Conservation (phyloP, 192 early-diverging fungal genomes). For the Coemansia biformis region DNA sequence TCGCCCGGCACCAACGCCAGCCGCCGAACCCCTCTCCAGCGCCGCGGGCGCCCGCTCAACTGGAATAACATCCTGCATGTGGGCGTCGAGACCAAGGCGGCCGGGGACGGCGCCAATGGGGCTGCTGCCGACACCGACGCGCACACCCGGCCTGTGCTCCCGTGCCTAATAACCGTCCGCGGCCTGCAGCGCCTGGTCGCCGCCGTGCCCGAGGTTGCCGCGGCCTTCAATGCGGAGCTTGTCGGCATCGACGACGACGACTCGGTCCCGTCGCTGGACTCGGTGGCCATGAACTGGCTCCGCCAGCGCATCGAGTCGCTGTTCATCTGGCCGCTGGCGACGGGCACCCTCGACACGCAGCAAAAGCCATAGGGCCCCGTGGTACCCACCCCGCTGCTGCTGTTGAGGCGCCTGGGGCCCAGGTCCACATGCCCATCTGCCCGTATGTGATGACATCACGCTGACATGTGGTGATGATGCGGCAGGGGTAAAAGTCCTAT, state of each 20-base stretch:
- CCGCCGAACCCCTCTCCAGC: slow-evolving; percentile 13
- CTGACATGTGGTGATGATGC: no score
- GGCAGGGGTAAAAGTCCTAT: no score
- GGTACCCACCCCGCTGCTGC: no score
- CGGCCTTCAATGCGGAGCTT: slow-evolving; percentile 45
- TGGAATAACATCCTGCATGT: slow-evolving; percentile 40
- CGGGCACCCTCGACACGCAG: slow-evolving; percentile 37
- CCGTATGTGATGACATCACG: no score
- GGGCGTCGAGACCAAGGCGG: slow-evolving; percentile 22
- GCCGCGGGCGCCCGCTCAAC: slow-evolving; percentile 47
- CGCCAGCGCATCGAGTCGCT: slow-evolving; percentile 44
- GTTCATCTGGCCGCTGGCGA: slow-evolving; percentile 48
- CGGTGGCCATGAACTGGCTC: slow-evolving; percentile 30
- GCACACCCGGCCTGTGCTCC: slow-evolving; percentile 39
- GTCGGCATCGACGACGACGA: slow-evolving; percentile 36
- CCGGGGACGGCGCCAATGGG: not conserved
- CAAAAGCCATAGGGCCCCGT: no score
- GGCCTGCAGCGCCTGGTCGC: slow-evolving; percentile 31
- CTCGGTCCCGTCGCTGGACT: slow-evolving; percentile 21
- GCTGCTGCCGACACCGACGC: slow-evolving; percentile 4
- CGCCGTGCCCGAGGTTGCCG: slow-evolving; percentile 36
- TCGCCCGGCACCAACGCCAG: not conserved
- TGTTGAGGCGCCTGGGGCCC: no score
- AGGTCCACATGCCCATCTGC: no score
- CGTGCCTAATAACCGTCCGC: slow-evolving; percentile 21